phyloP scores from a whole-genome alignment of 78 protist species.

The Kipferlia bialata region DNA sequence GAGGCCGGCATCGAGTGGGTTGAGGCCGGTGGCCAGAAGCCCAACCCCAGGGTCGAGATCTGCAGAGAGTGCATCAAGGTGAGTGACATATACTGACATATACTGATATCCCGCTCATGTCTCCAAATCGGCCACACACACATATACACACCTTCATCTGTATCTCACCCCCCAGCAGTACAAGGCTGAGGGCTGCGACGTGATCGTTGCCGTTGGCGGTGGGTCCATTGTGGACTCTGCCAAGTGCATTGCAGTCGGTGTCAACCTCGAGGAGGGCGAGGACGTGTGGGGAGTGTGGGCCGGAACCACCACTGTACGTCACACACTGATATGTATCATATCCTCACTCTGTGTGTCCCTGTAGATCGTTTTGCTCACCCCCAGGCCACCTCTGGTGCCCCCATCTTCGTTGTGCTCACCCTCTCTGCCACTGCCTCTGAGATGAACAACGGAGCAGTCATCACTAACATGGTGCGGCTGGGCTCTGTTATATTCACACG shows the following conservation, averaged over 20 bases:
- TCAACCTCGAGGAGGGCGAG: neutral
- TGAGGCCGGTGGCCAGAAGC: conserved; percentile 2
- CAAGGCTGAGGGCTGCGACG: too few relatives aligned
- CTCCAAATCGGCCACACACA: too few relatives aligned
- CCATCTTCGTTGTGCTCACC: conserved; percentile 15
- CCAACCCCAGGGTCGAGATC: too few relatives aligned
- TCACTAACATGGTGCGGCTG: neutral
- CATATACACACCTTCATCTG: too few relatives aligned
- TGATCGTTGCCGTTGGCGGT: conserved; percentile 21
- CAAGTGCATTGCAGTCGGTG: conserved; percentile 6
- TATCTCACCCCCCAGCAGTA: too few relatives aligned
- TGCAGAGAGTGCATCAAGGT: too few relatives aligned
- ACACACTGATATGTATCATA: neutral
- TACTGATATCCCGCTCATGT: too few relatives aligned
- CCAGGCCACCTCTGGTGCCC: neutral
- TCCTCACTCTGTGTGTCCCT: too few relatives aligned
- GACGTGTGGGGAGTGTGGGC: conserved; percentile 11
- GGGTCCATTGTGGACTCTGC: conserved; percentile 8
- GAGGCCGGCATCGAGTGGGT: neutral
- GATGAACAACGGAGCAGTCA: conserved; percentile 1
- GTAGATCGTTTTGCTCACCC: too few relatives aligned
- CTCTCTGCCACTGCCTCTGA: conserved; percentile 29
- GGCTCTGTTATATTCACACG: too few relatives aligned
- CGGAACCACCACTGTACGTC: too few relatives aligned
- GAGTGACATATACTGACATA: too few relatives aligned